Evolutionary conservation across 2,329 filamentous ascomycete species (phyloP).

Genomic region (Scedosporium boydii): DNA sequence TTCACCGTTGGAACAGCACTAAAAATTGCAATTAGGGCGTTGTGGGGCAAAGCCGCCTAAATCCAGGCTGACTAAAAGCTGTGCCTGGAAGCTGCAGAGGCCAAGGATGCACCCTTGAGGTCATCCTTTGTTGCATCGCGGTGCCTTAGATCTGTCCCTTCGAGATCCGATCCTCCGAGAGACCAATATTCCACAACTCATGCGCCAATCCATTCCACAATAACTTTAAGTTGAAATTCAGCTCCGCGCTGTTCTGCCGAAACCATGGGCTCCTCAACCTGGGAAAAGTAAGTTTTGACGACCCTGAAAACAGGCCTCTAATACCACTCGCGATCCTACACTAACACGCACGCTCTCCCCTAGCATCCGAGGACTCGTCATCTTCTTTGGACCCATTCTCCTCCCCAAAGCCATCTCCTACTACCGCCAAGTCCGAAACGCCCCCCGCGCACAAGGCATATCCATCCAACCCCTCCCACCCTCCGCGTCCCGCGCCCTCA

Average conservation of each 20-base stretch:
- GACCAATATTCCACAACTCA: not conserved
- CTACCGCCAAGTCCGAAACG: constrained; percentile 46
- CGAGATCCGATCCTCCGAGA: not conserved
- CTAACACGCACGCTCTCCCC: not conserved
- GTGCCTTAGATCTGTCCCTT: not conserved
- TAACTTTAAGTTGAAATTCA: not conserved
- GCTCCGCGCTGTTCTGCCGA: not conserved
- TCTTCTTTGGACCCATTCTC: constrained; percentile 63
- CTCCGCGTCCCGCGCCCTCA: constrained; percentile 45
- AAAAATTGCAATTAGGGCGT: not conserved
- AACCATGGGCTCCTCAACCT: constrained; percentile 4
- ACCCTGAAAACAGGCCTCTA: not conserved
- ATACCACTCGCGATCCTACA: not conserved
- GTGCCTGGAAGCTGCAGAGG: not conserved
- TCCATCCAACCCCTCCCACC: constrained; percentile 46
- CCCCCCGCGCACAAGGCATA: constrained; percentile 32
- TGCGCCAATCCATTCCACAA: not conserved
- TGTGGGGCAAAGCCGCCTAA: not conserved
- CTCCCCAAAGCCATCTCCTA: constrained; percentile 56
- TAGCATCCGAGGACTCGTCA: constrained; percentile 44
- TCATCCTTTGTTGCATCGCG: not conserved
- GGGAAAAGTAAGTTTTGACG: not conserved
- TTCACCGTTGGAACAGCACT: too few species aligned
- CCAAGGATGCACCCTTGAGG: not conserved
- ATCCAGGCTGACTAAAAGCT: not conserved